phyloP scores from a whole-genome alignment of 495 filamentous ascomycete genomes.

The Xylaria curta region DNA sequence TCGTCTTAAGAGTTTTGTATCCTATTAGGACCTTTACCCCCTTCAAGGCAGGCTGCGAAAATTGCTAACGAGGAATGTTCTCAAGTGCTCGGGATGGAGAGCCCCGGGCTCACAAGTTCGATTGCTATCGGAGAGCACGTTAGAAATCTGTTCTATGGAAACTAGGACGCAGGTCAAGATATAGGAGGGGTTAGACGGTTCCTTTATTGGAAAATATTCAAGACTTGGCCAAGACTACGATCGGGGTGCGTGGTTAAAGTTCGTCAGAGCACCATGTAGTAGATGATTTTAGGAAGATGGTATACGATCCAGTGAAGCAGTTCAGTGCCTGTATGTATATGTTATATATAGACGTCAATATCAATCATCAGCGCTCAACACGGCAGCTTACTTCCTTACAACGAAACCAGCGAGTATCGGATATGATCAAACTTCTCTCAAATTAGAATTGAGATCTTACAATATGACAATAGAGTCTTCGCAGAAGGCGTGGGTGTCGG shows the following conservation, averaged over 20 bases:
- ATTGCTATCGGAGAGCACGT: conserved; percentile 91
- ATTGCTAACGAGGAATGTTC: conserved; percentile 7
- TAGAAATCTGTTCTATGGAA: conserved; percentile 70
- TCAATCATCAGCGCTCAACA: neutral
- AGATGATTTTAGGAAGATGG: neutral
- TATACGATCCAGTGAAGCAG: neutral
- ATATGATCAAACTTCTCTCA: too few species aligned
- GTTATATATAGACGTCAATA: neutral
- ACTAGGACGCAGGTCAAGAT: conserved; percentile 6
- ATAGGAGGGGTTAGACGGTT: neutral
- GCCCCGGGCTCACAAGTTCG: conserved; percentile 87
- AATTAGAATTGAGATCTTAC: too few species aligned
- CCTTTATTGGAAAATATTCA: neutral
- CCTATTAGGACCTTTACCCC: neutral
- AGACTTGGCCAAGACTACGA: neutral
- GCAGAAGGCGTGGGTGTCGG: too few species aligned
- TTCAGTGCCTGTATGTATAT: neutral
- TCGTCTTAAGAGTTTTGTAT: neutral
- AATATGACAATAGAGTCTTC: too few species aligned
- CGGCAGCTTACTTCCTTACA: too few species aligned
- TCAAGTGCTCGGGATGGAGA: conserved; percentile 84
- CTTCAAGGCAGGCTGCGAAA: neutral
- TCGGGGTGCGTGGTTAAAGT: neutral
- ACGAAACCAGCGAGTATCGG: too few species aligned
- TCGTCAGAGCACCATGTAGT: neutral